Conservation (phyloP, 2,329 filamentous ascomycete species). For the Dendryphion nanum region DNA sequence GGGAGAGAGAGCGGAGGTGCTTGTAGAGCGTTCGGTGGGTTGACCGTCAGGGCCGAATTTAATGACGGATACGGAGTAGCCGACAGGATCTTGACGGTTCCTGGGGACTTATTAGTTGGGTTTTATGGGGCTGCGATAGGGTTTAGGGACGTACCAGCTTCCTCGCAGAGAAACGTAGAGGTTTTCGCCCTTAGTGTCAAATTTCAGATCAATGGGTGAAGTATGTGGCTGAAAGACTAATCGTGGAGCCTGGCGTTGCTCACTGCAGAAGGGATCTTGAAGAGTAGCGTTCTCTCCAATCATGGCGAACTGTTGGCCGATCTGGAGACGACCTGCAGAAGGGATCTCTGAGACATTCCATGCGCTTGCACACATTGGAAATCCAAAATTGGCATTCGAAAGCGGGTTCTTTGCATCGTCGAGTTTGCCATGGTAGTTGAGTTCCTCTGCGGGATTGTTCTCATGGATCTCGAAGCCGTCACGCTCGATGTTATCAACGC, state of each 20-base stretch:
- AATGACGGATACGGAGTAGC: constrained; percentile 47
- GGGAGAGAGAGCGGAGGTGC: constrained; percentile 46
- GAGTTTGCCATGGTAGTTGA: constrained; percentile 66
- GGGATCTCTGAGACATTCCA: constrained; percentile 57
- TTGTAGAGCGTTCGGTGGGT: constrained; percentile 41
- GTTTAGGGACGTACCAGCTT: constrained; percentile 49
- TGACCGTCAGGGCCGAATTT: constrained; percentile 40
- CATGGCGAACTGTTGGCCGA: constrained; percentile 49
- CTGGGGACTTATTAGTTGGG: constrained; percentile 7
- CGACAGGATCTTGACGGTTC: constrained; percentile 44
- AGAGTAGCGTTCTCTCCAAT: constrained; percentile 32
- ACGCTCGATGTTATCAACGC: constrained; percentile 59
- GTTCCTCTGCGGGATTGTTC: constrained; percentile 67
- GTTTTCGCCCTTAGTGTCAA: constrained; percentile 52
- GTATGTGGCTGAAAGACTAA: constrained; percentile 62
- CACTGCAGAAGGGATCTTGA: constrained; percentile 44
- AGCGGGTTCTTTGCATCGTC: constrained; percentile 40
- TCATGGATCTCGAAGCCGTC: constrained; percentile 58
- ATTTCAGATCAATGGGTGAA: constrained; percentile 67
- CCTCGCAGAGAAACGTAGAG: constrained; percentile 69
- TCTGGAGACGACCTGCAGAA: constrained; percentile 37
- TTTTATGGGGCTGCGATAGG: not conserved
- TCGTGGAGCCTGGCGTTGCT: constrained; percentile 38
- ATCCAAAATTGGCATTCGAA: constrained; percentile 60
- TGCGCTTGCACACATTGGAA: constrained; percentile 64